phyloP scores from a whole-genome alignment of 2,329 filamentous ascomycete genomes.

The Talaromyces sp. region DNA sequence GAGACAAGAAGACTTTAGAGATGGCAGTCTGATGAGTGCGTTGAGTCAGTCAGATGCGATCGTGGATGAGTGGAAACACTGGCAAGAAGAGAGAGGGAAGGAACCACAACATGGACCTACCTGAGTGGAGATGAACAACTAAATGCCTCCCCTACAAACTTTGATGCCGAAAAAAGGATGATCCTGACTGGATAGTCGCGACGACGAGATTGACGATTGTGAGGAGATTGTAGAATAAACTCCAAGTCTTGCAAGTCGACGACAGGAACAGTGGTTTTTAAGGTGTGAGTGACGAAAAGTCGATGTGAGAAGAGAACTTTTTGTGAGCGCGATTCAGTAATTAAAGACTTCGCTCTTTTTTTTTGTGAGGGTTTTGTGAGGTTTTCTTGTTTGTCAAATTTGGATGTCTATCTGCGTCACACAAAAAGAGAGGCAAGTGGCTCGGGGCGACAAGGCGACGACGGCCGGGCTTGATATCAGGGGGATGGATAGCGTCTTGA shows the following conservation, averaged over 20 bases:
- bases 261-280: slow-evolving; percentile 7
- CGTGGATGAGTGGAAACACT: background rate
- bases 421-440: slow-evolving; percentile 16
- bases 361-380: slow-evolving; percentile 5
- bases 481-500: background rate
- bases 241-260: slow-evolving; percentile 1
- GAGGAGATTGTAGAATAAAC: background rate
- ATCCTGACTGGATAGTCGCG: slow-evolving; percentile 8
- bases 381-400: slow-evolving; percentile 15
- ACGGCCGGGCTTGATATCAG: background rate
- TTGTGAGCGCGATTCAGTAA: background rate
- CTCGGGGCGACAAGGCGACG: slow-evolving; percentile 5
- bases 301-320: background rate
- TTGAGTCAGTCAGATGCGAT: slow-evolving; percentile 4
- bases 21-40: slow-evolving; percentile 20
- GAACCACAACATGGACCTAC: background rate
- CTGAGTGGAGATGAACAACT: slow-evolving; percentile 81
- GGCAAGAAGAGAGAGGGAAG: background rate
- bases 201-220: slow-evolving; percentile 2
- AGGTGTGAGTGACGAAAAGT: slow-evolving; percentile 5
- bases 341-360: slow-evolving; percentile 9
- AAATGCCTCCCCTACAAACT: slow-evolving; percentile 80
- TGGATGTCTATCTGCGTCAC: slow-evolving; percentile 20
- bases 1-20: slow-evolving; percentile 12
- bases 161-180: slow-evolving; percentile 14